phyloP scores from a whole-genome alignment of 805 yeast species.

The Hanseniaspora taiwanica region DNA sequence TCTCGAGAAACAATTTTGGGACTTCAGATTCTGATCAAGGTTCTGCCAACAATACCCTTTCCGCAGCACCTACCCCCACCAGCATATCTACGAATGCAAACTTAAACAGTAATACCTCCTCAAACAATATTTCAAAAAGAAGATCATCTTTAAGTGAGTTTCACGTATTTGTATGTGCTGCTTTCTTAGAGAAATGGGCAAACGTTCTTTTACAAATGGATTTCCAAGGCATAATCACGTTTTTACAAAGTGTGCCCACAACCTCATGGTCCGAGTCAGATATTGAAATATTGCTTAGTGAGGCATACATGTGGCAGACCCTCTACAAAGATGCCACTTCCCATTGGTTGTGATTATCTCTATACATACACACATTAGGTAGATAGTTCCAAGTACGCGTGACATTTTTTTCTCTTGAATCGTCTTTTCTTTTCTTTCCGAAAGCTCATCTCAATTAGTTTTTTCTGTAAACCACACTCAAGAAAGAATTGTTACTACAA shows the following conservation, averaged over 20 bases:
- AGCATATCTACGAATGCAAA: too few species aligned
- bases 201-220: constrained; percentile 69
- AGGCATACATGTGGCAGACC: constrained; percentile 94
- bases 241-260: constrained; percentile 84
- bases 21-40: not conserved
- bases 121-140: constrained; percentile 23
- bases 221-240: constrained; percentile 87
- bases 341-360: constrained; percentile 38
- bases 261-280: constrained; percentile 76
- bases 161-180: constrained; percentile 96
- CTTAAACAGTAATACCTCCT: constrained; percentile 10
- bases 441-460: too few species aligned
- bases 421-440: too few species aligned
- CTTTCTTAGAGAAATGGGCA: constrained; percentile 83
- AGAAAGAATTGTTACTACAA: too few species aligned
- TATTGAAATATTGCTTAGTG: constrained; percentile 81
- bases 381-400: not conserved
- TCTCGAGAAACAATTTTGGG: not conserved
- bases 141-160: constrained; percentile 51
- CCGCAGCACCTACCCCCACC: too few species aligned
- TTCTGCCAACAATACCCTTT: too few species aligned
- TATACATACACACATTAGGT: not conserved
- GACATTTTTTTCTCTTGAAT: too few species aligned
- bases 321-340: constrained; percentile 83
- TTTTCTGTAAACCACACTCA: too few species aligned